Conservation (phyloP, 2,329 filamentous ascomycete species). For the Claviceps sorghi region DNA sequence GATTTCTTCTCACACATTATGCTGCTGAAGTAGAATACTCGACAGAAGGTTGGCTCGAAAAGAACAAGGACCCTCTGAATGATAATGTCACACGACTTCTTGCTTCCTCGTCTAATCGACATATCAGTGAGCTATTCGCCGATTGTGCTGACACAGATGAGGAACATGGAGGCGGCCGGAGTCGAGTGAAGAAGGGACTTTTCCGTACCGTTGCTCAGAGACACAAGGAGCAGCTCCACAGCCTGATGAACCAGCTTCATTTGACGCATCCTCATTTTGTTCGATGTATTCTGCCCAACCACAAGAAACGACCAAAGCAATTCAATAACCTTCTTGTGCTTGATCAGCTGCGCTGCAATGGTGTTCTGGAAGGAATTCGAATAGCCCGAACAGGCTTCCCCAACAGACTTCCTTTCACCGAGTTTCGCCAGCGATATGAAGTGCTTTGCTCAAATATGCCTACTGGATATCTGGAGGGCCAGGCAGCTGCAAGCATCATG, state of each 20-base stretch:
- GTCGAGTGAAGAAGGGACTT: constrained; percentile 86
- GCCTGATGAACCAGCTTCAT: constrained; percentile 82
- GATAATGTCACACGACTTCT: constrained; percentile 90
- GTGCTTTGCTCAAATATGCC: constrained; percentile 82
- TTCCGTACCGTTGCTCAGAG: constrained; percentile 94
- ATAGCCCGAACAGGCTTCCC: constrained; percentile 96
- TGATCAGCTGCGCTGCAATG: constrained; percentile 94
- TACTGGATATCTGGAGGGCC: constrained; percentile 80
- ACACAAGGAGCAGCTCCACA: constrained; percentile 98
- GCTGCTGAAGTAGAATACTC: constrained; percentile 96
- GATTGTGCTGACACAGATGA: constrained; percentile 80
- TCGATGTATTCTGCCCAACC: constrained; percentile 91
- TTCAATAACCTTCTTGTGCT: constrained; percentile 85
- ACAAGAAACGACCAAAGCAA: constrained; percentile 91
- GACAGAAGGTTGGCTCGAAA: constrained; percentile 89
- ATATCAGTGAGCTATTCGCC: constrained; percentile 70
- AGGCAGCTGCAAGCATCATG: constrained; percentile 72
- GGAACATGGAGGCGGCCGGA: constrained; percentile 50
- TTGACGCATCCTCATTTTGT: constrained; percentile 98
- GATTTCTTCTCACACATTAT: constrained; percentile 93
- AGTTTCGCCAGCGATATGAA: constrained; percentile 92
- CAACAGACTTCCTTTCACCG: constrained; percentile 78
- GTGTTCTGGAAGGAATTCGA: constrained; percentile 95
- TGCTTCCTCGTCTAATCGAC: constrained; percentile 65
- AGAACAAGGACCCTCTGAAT: constrained; percentile 97